A percentile compares a stretch with the other conserved stretches of the same genome.
These are phyloP conservation scores for Sordariomycetes sp. DNA, from an alignment of 2,329 filamentous ascomycete genomes.

Conservation along the genomic window DNA sequence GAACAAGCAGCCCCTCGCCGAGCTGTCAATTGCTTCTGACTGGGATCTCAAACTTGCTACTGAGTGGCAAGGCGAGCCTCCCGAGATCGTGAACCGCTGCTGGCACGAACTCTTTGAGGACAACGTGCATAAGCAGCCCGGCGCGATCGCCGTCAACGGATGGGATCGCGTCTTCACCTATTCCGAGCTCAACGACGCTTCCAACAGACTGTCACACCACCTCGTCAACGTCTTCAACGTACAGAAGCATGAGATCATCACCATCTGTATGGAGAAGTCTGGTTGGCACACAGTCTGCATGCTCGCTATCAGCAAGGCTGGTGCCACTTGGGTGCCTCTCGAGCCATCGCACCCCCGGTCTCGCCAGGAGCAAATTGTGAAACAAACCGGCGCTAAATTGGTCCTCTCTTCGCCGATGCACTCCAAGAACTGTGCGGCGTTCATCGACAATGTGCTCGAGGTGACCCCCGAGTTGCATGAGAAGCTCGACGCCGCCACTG, in stretches of 20 bases:
- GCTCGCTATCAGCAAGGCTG: constrained; percentile 5
- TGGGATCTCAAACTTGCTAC: constrained; percentile 2
- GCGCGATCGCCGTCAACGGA: constrained; percentile 26
- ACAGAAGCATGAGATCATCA: constrained; percentile 6
- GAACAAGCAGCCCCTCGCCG: neutral
- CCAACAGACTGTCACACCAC: constrained; percentile 1
- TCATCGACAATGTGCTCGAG: neutral
- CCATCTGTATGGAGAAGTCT: constrained; percentile 5
- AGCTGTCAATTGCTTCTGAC: neutral
- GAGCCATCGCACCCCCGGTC: constrained; percentile 4
- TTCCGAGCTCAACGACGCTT: neutral
- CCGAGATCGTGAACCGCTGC: neutral
- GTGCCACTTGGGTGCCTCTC: constrained; percentile 5
- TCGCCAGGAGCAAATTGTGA: neutral
- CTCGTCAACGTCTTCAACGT: constrained; percentile 9
- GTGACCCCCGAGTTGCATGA: constrained; percentile 13
- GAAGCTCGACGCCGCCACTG: neutral
- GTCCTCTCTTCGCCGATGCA: constrained; percentile 1
- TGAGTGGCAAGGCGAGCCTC: neutral
- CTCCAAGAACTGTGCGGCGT: neutral
- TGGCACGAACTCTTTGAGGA: constrained; percentile 2
- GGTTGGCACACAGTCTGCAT: constrained; percentile 4
- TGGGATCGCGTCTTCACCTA: constrained; percentile 25
- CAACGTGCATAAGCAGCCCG: constrained; percentile 11
- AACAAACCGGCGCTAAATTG: constrained; percentile 1